Evolutionary conservation across 1,139 yeast genomes (phyloP).

Genomic region (Yamadazyma sp.): DNA sequence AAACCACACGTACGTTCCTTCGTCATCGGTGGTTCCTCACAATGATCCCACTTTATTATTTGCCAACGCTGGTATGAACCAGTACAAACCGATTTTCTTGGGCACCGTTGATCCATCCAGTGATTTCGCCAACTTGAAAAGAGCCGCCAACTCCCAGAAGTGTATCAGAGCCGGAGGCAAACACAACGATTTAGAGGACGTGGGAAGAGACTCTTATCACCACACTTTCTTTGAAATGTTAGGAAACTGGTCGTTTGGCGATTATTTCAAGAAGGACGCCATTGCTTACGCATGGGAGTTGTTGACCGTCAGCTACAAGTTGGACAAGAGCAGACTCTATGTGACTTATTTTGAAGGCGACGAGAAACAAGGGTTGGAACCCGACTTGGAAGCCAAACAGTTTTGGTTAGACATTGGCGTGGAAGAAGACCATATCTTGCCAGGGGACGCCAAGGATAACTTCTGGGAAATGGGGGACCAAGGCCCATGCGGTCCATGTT

Average conservation of each 20-base stretch:
- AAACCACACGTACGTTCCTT: constrained; percentile 80
- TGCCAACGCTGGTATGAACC: constrained; percentile 99
- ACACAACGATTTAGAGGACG: constrained; percentile 97
- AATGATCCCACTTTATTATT: constrained; percentile 95
- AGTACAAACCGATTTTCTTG: constrained; percentile 91
- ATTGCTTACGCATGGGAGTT: constrained; percentile 88
- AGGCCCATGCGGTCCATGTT: constrained; percentile 99
- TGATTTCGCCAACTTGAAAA: constrained; percentile 76
- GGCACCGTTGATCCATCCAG: constrained; percentile 97
- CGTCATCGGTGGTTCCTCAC: constrained; percentile 94
- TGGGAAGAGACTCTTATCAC: constrained; percentile 95
- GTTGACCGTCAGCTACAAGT: constrained; percentile 78
- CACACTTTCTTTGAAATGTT: constrained; percentile 99
- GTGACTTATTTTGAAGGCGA: constrained; percentile 98
- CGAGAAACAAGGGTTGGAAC: constrained; percentile 74
- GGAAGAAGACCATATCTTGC: constrained; percentile 85
- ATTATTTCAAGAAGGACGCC: constrained; percentile 94
- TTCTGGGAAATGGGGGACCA: constrained; percentile 99
- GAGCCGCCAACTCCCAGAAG: constrained; percentile 95
- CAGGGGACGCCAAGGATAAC: constrained; percentile 88
- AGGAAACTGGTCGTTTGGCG: constrained; percentile 99
- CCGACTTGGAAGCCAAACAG: constrained; percentile 91
- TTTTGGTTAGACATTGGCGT: constrained; percentile 89
- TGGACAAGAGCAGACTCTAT: constrained; percentile 76
- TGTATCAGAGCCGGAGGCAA: constrained; percentile 99